These are phyloP conservation scores for Schizophyllum commune DNA, from an alignment of 1,284 basidiomycete genomes.

Conservation along the genomic window DNA sequence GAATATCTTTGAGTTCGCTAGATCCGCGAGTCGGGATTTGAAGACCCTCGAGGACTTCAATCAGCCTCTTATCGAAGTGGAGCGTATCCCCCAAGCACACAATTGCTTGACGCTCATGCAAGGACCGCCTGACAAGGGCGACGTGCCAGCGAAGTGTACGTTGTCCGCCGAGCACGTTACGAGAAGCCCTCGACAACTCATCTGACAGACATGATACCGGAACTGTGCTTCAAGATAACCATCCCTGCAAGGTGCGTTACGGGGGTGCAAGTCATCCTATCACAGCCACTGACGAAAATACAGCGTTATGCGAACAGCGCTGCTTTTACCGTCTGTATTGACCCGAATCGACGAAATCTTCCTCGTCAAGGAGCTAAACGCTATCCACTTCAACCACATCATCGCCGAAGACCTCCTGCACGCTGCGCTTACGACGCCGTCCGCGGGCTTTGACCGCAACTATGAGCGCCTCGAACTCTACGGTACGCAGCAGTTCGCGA, in stretches of 20 bases:
- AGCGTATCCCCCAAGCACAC: constrained; percentile 36
- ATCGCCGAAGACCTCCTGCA: constrained; percentile 55
- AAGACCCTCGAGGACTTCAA: constrained; percentile 48
- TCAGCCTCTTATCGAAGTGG: constrained; percentile 69
- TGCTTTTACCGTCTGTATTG: constrained; percentile 66
- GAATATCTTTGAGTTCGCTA: constrained; percentile 60
- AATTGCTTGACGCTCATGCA: constrained; percentile 49
- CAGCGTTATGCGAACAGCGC: constrained; percentile 57
- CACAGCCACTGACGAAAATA: constrained; percentile 10
- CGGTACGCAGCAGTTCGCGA: constrained; percentile 34
- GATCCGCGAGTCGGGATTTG: constrained; percentile 50
- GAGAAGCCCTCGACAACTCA: not conserved
- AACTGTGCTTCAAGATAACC: constrained; percentile 63
- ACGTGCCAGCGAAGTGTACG: constrained; percentile 47
- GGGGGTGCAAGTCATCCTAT: not conserved
- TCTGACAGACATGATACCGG: constrained; percentile 63
- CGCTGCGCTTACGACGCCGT: constrained; percentile 59
- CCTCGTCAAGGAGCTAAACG: constrained; percentile 70
- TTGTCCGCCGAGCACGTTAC: constrained; percentile 16
- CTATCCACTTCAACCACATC: constrained; percentile 52
- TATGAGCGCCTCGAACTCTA: constrained; percentile 79
- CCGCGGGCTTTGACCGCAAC: constrained; percentile 57
- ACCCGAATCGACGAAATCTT: constrained; percentile 63
- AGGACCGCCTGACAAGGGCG: constrained; percentile 26
- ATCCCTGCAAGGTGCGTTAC: constrained; percentile 59